Base-by-base conservation (phyloP, 2,329 filamentous ascomycete genomes). In the Magnaporthiopsis rhizophila region DNA sequence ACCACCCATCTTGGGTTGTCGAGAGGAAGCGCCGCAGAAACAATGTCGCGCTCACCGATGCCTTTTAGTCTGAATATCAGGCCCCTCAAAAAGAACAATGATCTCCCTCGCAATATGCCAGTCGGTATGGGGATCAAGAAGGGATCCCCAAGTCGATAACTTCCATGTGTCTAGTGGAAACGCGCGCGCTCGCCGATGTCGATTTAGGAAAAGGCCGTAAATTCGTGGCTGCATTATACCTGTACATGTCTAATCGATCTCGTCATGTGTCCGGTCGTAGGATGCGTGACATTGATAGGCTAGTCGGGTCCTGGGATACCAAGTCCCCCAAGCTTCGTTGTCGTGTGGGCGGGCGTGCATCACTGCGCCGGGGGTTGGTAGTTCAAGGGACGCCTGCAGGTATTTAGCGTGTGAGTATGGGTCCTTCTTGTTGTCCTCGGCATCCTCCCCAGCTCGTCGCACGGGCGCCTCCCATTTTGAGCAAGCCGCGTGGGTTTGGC, bases 341-440 rank as follows among this genome's bases (percentile, higher is more conserved):
- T n/a, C 45, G 18, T 53, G n/a, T n/a, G 45, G 45, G 45, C 21
- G 45, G 45, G 45, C n/a, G n/a, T 53, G 56, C n/a, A 58, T 79
- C 76, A 82, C 76, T 83, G 80, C 64, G 67, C 69, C 50, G 89
- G 89, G 67, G 90, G 85, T 75, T 93, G 89, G 77, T 91, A 95
- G 78, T 94, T 92, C 72, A 95, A 88, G 64, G 90, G 90, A 70
- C 91, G 88, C 80, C 91, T 95, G 68, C 45, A 53, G n/a, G n/a
- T 11, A 61, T 57, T 45, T 2, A 13, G 65, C 66, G 45, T 53
- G 21, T 53, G 21, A 53, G 21, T 50, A 38, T 34, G 28, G 59
- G 59, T 38, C 59, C 45, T n/a, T 3, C 30, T 26, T 61, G n/a
- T 12, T 26, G 45, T 26, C 18, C n/a, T 13, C 24, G 34, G 34